These are phyloP conservation scores for Ogataea paradorogensis DNA, from an alignment of 805 yeast species.

Conservation along the genomic window DNA sequence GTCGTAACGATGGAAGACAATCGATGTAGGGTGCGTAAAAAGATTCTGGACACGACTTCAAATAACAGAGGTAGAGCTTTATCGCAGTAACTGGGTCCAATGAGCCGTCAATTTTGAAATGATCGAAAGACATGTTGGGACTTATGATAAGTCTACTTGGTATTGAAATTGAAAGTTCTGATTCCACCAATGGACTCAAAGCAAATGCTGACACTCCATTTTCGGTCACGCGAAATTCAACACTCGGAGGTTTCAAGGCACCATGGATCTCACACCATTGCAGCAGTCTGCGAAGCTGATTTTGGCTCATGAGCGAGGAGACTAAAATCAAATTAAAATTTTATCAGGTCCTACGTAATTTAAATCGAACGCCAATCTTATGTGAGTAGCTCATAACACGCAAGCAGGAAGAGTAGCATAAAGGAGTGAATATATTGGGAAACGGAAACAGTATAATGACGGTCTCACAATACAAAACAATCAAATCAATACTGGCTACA, in stretches of 20 bases:
- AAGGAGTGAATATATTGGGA: background rate
- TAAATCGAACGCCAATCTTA: too few relatives aligned
- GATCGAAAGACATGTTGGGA: slow-evolving; percentile 22
- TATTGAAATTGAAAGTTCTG: slow-evolving; percentile 4
- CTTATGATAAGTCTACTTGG: slow-evolving; percentile 25
- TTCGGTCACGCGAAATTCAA: slow-evolving; percentile 32
- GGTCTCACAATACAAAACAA: too few relatives aligned
- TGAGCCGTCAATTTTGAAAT: slow-evolving; percentile 4
- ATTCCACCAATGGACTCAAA: background rate
- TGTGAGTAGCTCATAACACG: too few relatives aligned
- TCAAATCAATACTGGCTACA: too few relatives aligned
- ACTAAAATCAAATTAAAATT: background rate
- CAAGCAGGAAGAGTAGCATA: too few relatives aligned
- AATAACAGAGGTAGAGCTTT: slow-evolving; percentile 21
- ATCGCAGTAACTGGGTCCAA: slow-evolving; percentile 15
- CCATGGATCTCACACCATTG: slow-evolving; percentile 40
- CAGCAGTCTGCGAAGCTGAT: slow-evolving; percentile 5
- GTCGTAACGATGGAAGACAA: slow-evolving; percentile 41
- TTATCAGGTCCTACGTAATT: background rate
- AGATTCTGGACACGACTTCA: background rate
- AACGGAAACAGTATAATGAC: too few relatives aligned
- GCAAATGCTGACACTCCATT: slow-evolving; percentile 35
- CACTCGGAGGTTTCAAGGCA: slow-evolving; percentile 34
- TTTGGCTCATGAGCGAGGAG: background rate
- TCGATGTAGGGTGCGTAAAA: slow-evolving; percentile 40